Conservation (phyloP, 2,329 filamentous ascomycete species). For the Mycosphaerella arachidis region DNA sequence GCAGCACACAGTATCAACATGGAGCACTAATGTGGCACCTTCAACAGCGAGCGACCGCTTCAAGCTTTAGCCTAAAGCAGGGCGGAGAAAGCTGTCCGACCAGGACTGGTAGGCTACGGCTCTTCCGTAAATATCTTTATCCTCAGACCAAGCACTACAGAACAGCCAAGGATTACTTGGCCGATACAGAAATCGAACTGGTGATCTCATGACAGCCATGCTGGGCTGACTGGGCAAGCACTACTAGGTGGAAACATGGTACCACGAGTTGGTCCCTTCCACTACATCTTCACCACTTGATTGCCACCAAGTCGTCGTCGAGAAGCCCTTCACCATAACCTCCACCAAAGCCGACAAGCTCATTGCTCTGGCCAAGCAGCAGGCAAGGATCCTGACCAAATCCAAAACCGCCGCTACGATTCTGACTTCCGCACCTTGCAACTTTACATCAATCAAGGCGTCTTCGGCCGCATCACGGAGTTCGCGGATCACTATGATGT, state of each 20-base stretch:
- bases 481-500: slow-evolving; percentile 38
- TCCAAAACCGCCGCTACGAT: slow-evolving; percentile 39
- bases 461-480: slow-evolving; percentile 31
- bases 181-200: slow-evolving; percentile 32
- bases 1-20: neutral
- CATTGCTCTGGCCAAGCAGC: slow-evolving; percentile 30
- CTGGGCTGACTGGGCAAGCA: slow-evolving; percentile 32
- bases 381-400: slow-evolving; percentile 33
- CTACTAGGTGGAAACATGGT: slow-evolving; percentile 38
- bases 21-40: neutral
- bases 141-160: slow-evolving; percentile 38
- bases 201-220: slow-evolving; percentile 34
- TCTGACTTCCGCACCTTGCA: slow-evolving; percentile 37
- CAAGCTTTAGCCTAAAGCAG: slow-evolving; percentile 8
- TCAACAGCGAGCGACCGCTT: neutral
- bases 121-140: slow-evolving; percentile 46
- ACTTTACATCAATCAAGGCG: slow-evolving; percentile 20
- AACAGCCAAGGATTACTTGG: slow-evolving; percentile 34
- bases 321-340: slow-evolving; percentile 37
- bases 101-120: slow-evolving; percentile 49
- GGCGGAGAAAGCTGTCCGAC: slow-evolving; percentile 6
- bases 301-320: slow-evolving; percentile 33
- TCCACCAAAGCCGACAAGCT: slow-evolving; percentile 33
- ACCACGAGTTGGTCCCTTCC: neutral
- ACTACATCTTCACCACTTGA: neutral